Percentiles rank a stretch among this genome's conserved stretches.
phyloP scores from a whole-genome alignment of 2,329 filamentous ascomycete genomes.

The Eutypa lata region DNA sequence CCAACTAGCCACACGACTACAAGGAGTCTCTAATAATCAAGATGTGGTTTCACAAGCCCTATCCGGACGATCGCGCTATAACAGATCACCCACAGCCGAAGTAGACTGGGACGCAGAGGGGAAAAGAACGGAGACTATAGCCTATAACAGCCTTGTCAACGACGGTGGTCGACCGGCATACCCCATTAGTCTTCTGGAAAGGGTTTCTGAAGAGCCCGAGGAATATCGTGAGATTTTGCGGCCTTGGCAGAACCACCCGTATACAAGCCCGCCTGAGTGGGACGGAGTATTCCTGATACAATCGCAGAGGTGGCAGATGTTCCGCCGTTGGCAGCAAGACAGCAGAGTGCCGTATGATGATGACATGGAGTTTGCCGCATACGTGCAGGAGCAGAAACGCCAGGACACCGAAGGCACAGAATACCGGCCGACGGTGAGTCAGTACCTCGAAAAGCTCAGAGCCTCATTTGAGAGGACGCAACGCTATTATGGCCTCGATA shows the following conservation, averaged over 20 bases:
- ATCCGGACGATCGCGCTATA: background rate
- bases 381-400: background rate
- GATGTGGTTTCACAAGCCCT: background rate
- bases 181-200: background rate
- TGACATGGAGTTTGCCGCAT: background rate
- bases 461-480: too few relatives aligned
- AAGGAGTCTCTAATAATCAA: background rate
- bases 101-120: background rate
- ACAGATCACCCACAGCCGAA: background rate
- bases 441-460: background rate
- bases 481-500: too few relatives aligned
- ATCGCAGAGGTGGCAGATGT: background rate
- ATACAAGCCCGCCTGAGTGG: background rate
- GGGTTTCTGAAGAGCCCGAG: background rate
- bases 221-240: background rate
- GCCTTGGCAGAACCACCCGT: background rate
- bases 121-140: background rate
- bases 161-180: background rate
- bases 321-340: background rate
- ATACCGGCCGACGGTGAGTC: too few relatives aligned
- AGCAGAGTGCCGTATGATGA: background rate
- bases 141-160: constrained; percentile 1
- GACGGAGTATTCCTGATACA: background rate
- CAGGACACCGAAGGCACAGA: too few relatives aligned
- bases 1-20: background rate